phyloP scores from a whole-genome alignment of 2,329 filamentous ascomycete species.

The Phyllosticta citribraziliensis region DNA sequence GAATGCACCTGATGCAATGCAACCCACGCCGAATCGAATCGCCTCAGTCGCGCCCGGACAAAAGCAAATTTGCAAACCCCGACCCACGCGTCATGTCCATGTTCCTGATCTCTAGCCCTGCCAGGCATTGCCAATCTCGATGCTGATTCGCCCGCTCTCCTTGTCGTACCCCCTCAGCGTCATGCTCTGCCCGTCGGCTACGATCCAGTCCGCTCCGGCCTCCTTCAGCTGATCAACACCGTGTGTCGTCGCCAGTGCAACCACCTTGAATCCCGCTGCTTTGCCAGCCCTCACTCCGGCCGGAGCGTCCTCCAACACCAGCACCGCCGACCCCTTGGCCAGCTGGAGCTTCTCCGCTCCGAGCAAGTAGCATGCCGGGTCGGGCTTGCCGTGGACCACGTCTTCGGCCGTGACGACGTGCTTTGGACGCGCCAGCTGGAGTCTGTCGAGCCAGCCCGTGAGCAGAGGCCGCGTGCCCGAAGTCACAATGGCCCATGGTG shows the following conservation, averaged over 20 bases:
- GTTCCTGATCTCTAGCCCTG: constrained; percentile 16
- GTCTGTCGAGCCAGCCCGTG: constrained; percentile 40
- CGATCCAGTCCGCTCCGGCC: constrained; percentile 81
- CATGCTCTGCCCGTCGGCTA: constrained; percentile 68
- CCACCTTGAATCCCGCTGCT: constrained; percentile 72
- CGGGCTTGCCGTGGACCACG: constrained; percentile 40
- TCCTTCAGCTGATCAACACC: constrained; percentile 58
- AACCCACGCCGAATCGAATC: constrained; percentile 17
- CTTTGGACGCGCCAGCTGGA: constrained; percentile 38
- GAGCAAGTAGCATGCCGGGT: constrained; percentile 39
- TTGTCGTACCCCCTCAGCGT: constrained; percentile 47
- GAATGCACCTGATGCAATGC: constrained; percentile 21
- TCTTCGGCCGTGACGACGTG: constrained; percentile 42
- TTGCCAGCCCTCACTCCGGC: constrained; percentile 77
- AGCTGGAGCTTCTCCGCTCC: constrained; percentile 33
- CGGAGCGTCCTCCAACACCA: constrained; percentile 84
- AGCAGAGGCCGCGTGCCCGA: constrained; percentile 40
- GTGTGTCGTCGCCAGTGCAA: constrained; percentile 81
- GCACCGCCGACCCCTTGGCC: constrained; percentile 36
- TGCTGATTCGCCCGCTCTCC: constrained; percentile 48
- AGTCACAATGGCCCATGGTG: constrained; percentile 74
- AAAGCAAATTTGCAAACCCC: background rate
- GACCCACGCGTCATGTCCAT: constrained; percentile 3
- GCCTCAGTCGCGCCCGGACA: background rate
- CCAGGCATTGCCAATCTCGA: constrained; percentile 59